Evolutionary conservation across 768 basidiomycete species (phyloP).

Genomic region (Astraeus odoratus): DNA sequence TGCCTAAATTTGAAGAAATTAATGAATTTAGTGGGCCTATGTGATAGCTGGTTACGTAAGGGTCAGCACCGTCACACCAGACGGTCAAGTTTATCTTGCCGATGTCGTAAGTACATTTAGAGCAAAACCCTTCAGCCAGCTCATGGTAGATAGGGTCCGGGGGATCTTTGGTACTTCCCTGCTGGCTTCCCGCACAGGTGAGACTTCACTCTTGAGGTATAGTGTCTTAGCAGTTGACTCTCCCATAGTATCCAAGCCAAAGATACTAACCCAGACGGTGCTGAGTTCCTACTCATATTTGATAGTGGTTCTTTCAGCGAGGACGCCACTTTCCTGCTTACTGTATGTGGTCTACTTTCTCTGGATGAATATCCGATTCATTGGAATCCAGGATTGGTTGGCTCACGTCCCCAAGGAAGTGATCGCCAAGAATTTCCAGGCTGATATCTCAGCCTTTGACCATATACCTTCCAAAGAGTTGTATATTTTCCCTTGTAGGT

Average conservation of each 20-base stretch:
- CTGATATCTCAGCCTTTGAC: constrained; percentile 40
- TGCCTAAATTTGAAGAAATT: neutral
- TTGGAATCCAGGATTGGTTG: constrained; percentile 51
- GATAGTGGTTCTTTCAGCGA: constrained; percentile 43
- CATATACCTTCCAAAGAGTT: constrained; percentile 47
- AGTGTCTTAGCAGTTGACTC: neutral
- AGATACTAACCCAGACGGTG: constrained; percentile 37
- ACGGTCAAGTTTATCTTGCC: constrained; percentile 45
- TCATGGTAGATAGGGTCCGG: constrained; percentile 18
- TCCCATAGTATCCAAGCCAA: constrained; percentile 42
- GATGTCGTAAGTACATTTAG: constrained; percentile 37
- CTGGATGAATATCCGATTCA: neutral
- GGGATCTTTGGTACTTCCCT: constrained; percentile 57
- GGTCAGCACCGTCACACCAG: constrained; percentile 44
- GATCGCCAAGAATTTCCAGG: constrained; percentile 59
- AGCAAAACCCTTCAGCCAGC: constrained; percentile 12
- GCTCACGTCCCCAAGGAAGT: constrained; percentile 54
- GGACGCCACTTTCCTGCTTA: constrained; percentile 48
- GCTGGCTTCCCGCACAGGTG: constrained; percentile 44
- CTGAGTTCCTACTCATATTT: constrained; percentile 47
- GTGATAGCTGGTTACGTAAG: constrained; percentile 42
- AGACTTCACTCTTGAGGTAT: neutral
- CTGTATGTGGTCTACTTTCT: constrained; percentile 7
- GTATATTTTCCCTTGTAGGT: constrained; percentile 47
- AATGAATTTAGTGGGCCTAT: constrained; percentile 41